Percentiles rank a stretch among this genome's conserved stretches.
These are phyloP conservation scores for Neonectria magnoliae DNA, from an alignment of 2,329 filamentous ascomycete species.

Conservation along the genomic window DNA sequence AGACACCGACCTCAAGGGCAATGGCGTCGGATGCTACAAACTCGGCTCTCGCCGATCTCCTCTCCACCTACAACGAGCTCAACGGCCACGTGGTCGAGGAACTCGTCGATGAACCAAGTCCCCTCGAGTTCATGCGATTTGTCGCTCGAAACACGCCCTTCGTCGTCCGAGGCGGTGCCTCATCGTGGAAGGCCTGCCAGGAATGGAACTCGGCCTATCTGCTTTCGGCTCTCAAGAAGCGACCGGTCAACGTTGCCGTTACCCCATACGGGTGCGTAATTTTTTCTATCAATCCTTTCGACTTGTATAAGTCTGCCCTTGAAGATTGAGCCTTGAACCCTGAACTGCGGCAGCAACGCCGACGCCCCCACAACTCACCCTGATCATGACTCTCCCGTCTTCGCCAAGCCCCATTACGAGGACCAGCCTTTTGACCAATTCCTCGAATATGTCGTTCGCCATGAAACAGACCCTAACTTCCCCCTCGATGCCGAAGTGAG, in stretches of 20 bases:
- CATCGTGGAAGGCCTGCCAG: conserved; percentile 69
- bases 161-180: conserved; percentile 71
- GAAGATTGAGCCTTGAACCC: conserved; percentile 8
- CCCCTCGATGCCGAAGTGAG: conserved; percentile 60
- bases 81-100: conserved; percentile 70
- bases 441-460: conserved; percentile 67
- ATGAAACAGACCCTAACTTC: conserved; percentile 58
- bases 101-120: conserved; percentile 71
- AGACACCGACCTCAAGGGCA: background rate
- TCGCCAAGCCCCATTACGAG: conserved; percentile 79
- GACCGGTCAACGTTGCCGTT: conserved; percentile 77
- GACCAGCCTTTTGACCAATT: conserved; percentile 70
- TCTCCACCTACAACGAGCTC: conserved; percentile 78
- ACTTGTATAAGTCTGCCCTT: background rate
- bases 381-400: conserved; percentile 52
- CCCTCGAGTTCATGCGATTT: conserved; percentile 83
- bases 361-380: conserved; percentile 47
- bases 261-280: conserved; percentile 73
- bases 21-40: conserved; percentile 20
- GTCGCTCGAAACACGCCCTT: conserved; percentile 81
- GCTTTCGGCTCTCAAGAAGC: conserved; percentile 60
- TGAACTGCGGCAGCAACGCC: conserved; percentile 46
- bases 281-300: background rate
- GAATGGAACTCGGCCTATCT: conserved; percentile 73
- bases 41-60: conserved; percentile 56